Conservation (phyloP, 2,329 filamentous ascomycete species). For the Rhinocladiella mackenziei region DNA sequence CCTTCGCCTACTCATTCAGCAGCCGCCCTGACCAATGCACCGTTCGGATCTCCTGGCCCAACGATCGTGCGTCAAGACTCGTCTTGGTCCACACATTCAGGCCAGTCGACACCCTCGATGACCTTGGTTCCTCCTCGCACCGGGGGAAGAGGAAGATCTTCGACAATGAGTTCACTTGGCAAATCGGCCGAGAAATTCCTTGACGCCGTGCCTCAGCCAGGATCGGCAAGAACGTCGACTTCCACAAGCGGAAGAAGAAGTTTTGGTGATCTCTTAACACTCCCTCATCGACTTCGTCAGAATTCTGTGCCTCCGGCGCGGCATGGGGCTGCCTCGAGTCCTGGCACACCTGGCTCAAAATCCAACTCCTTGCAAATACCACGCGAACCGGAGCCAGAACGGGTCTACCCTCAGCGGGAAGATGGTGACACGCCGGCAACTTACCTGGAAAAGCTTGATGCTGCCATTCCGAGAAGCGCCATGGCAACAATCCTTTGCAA, state of each 20-base stretch:
- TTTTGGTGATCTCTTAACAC: constrained; percentile 79
- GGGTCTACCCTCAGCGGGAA: constrained; percentile 70
- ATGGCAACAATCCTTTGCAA: constrained; percentile 85
- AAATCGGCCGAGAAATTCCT: constrained; percentile 61
- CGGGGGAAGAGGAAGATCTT: constrained; percentile 71
- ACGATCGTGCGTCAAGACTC: constrained; percentile 58
- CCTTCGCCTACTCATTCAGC: constrained; percentile 52
- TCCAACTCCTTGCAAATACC: constrained; percentile 76
- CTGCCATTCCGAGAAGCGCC: constrained; percentile 70
- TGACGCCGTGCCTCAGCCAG: constrained; percentile 57
- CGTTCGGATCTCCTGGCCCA: constrained; percentile 42
- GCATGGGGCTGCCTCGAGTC: constrained; percentile 58
- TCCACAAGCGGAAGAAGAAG: constrained; percentile 85
- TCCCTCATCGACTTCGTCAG: constrained; percentile 71
- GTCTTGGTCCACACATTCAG: constrained; percentile 63
- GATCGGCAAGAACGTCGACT: constrained; percentile 66
- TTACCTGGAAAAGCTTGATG: constrained; percentile 80
- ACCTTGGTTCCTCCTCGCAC: constrained; percentile 59
- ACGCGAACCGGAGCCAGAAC: constrained; percentile 56
- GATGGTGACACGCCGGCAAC: constrained; percentile 87
- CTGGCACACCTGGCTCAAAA: constrained; percentile 71
- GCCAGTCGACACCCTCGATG: constrained; percentile 51
- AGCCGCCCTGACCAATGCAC: constrained; percentile 47
- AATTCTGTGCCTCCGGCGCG: constrained; percentile 69
- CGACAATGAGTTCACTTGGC: constrained; percentile 78